Evolutionary conservation across 345 rosid species (phyloP).

Genomic region (Iberis pinnata): DNA sequence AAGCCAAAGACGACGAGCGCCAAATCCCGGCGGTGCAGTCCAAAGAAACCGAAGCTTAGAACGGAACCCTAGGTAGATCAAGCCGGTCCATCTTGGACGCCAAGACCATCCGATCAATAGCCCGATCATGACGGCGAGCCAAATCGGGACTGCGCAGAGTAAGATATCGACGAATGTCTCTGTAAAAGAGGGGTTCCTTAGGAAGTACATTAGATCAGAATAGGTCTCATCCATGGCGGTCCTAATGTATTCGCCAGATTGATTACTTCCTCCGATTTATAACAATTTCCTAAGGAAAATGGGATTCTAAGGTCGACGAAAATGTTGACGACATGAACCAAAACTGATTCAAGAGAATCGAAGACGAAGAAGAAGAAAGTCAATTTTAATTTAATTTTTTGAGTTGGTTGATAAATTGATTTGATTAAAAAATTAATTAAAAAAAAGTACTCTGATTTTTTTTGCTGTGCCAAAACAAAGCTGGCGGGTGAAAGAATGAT

Average conservation of each 20-base stretch:
- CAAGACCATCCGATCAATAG: conserved; percentile 96
- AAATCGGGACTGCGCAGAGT: conserved; percentile 93
- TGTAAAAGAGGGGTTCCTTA: conserved; percentile 58
- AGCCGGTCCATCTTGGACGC: conserved; percentile 94
- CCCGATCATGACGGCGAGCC: conserved; percentile 97
- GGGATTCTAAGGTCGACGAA: no score
- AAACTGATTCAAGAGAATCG: no score
- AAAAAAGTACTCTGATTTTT: no score
- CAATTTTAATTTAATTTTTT: no score
- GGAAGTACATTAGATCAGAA: conserved; percentile 58
- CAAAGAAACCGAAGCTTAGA: conserved; percentile 71
- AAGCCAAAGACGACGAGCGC: conserved; percentile 90
- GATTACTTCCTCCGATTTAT: no score
- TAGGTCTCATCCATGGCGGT: conserved; percentile 56
- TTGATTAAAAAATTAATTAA: no score
- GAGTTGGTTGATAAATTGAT: no score
- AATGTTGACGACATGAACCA: no score
- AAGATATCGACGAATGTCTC: conserved; percentile 94
- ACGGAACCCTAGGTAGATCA: conserved; percentile 75
- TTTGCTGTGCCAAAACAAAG: no score
- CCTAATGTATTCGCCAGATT: not conserved
- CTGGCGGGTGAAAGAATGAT: no score
- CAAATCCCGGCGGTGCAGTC: conserved; percentile 90
- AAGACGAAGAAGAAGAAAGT: no score
- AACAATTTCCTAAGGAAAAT: no score